A percentile compares a stretch with the other conserved stretches of the same genome.
phyloP scores from a whole-genome alignment of 75 land plant species.

The Sequoia sempervirens region DNA sequence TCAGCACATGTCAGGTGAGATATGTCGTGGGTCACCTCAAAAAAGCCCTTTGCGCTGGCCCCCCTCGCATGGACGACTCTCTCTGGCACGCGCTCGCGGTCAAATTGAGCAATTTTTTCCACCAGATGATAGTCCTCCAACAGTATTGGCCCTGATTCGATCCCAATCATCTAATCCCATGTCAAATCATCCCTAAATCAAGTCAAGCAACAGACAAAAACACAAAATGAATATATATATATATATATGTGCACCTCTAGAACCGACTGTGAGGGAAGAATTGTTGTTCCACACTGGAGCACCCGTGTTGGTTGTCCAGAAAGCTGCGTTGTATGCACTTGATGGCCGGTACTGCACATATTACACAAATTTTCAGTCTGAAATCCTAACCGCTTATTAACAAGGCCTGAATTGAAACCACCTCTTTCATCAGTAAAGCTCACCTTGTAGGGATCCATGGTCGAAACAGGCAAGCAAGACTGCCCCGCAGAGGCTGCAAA shows the following conservation, averaged over 20 bases:
- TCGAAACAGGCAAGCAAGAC: not conserved
- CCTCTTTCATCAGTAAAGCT: not conserved
- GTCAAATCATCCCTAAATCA: not conserved
- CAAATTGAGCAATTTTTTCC: conserved; percentile 80
- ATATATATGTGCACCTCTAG: conserved; percentile 54
- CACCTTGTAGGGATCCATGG: conserved; percentile 12
- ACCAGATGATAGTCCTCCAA: conserved; percentile 80
- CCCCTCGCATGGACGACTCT: conserved; percentile 95
- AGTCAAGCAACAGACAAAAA: not conserved
- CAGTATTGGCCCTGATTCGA: conserved; percentile 67
- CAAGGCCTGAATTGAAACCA: not conserved
- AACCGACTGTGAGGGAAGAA: conserved; percentile 72
- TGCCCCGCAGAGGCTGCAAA: too few species aligned
- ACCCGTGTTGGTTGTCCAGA: conserved; percentile 74
- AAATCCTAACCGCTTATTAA: not conserved
- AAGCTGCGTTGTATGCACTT: conserved; percentile 66
- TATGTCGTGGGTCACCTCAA: conserved; percentile 77
- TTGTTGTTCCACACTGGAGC: conserved; percentile 90
- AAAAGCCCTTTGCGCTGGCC: conserved; percentile 84
- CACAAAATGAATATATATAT: too few species aligned
- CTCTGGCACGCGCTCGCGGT: conserved; percentile 80
- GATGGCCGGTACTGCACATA: conserved; percentile 72
- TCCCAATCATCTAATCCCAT: too few species aligned
- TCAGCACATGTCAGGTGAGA: conserved; percentile 80
- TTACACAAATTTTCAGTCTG: not conserved